Conservation (phyloP, 352 stramenopile genomes). For the Pythium aphanidermatum region DNA sequence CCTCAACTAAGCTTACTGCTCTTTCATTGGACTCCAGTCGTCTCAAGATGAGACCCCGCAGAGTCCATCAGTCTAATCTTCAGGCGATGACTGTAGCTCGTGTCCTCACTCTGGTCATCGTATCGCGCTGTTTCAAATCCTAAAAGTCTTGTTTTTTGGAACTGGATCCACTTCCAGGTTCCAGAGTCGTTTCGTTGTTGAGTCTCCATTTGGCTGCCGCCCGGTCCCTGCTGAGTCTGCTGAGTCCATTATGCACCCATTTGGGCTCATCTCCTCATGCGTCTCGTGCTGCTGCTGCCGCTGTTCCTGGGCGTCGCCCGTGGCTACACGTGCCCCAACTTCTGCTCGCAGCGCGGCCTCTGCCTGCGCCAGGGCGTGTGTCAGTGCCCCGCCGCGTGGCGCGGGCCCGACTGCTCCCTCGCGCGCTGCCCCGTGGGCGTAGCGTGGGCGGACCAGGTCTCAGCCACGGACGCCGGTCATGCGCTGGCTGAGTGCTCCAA, state of each 20-base stretch:
- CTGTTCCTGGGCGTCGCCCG: background rate
- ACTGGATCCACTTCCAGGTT: no score
- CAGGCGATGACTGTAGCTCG: no score
- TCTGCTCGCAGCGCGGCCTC: constrained; percentile 61
- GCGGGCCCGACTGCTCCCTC: constrained; percentile 58
- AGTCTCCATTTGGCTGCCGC: background rate
- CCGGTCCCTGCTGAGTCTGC: background rate
- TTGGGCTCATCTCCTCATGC: background rate
- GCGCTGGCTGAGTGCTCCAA: constrained; percentile 87
- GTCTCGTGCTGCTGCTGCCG: constrained; percentile 1
- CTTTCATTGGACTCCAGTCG: no score
- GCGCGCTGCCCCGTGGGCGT: constrained; percentile 53
- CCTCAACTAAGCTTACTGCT: no score
- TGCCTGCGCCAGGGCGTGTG: constrained; percentile 54
- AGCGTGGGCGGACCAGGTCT: constrained; percentile 71
- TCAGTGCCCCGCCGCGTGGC: constrained; percentile 37
- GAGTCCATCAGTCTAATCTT: no score
- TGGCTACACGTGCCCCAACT: constrained; percentile 57
- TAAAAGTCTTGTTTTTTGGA: no score
- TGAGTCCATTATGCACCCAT: constrained; percentile 1
- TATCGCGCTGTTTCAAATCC: no score
- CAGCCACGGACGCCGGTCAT: constrained; percentile 64
- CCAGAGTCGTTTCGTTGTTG: no score
- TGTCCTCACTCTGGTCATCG: no score
- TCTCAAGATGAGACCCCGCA: no score